Evolutionary conservation across 2,329 filamentous ascomycete genomes (phyloP), one percentile per base, ranked within the genome.

Genomic region (Eutypa lata): DNA sequence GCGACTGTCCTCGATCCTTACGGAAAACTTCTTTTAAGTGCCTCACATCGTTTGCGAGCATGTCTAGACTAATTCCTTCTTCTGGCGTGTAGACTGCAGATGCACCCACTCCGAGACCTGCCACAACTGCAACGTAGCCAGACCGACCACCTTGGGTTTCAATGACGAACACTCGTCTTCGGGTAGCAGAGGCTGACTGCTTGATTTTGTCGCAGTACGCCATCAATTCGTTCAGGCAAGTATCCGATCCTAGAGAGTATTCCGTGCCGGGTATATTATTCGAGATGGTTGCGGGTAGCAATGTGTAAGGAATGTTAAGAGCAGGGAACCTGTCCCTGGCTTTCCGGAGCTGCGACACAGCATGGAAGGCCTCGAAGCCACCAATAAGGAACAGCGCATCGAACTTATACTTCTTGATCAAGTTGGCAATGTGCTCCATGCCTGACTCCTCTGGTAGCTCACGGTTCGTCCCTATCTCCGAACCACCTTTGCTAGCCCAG

Each of bases 261-360:
- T 99, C 94, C 0, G 93, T 96, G 38, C 94, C 94, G 0, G 94
- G 94, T 4, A 99, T 94, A 70, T 99, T 99, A 80, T 99, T 99
- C 60, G 91, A 96, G 62, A 99, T 93, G 10, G 94, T 99, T n/a
- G 94, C 94, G 0, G 94, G 94, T 24, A 99, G 80, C 42, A 97
- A 81, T 50, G 88, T 83, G 80, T 97, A 90, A 19, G 94, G 94
- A 58, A 99, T 97, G 71, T 90, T 91, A 68, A 99, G 89, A 1
- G 89, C 87, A 11, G 90, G 86, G 72, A 89, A 96, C 56, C 90
- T 74, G 35, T 84, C 81, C 52, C 91, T 82, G 14, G 88, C 91
- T 74, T 90, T 84, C 61, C 92, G 87, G 55, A 99, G 80, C 71
- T 97, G 89, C 44, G 89, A 90, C 33, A 97, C 82, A 2, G 94